Percentiles rank a stretch among this genome's conserved stretches.
These are phyloP conservation scores for Myxozyma melibiosi DNA, from an alignment of 805 yeast genomes.

Conservation along the genomic window DNA sequence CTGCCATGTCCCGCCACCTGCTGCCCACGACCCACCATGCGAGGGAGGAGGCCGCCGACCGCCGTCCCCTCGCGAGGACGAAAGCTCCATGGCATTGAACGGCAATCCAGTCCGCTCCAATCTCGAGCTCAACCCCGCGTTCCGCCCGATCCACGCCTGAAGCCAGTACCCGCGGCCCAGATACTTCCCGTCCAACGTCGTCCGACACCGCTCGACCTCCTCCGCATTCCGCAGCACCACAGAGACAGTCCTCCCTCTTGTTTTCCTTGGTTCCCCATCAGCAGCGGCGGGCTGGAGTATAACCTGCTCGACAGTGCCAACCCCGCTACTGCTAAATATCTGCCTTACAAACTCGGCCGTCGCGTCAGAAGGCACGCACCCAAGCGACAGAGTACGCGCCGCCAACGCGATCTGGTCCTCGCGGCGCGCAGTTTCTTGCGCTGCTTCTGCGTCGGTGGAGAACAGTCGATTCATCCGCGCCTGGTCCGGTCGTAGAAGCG, in stretches of 20 bases:
- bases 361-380: slow-evolving; percentile 16
- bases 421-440: neutral
- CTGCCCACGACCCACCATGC: no score
- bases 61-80: no score
- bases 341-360: slow-evolving; percentile 1
- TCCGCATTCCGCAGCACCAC: slow-evolving; percentile 12
- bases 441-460: neutral
- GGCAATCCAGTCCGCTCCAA: slow-evolving; percentile 21
- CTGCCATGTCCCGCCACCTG: neutral
- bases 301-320: slow-evolving; percentile 4
- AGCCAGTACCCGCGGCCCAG: slow-evolving; percentile 30
- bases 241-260: slow-evolving; percentile 20
- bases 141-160: slow-evolving; percentile 19
- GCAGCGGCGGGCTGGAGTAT: slow-evolving; percentile 12
- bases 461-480: neutral
- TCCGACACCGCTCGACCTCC: slow-evolving; percentile 16
- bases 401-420: neutral
- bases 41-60: no score
- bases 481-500: slow-evolving; percentile 14
- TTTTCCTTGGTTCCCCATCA: no score
- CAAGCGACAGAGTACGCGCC: slow-evolving; percentile 13
- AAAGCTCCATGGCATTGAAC: no score
- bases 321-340: neutral
- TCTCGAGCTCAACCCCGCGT: slow-evolving; percentile 8
- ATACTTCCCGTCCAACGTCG: slow-evolving; percentile 22